Percentiles rank a stretch among this genome's conserved stretches.
Evolutionary conservation across 2,329 filamentous ascomycete species (phyloP).

Genomic region (Ascochyta koolunga): DNA sequence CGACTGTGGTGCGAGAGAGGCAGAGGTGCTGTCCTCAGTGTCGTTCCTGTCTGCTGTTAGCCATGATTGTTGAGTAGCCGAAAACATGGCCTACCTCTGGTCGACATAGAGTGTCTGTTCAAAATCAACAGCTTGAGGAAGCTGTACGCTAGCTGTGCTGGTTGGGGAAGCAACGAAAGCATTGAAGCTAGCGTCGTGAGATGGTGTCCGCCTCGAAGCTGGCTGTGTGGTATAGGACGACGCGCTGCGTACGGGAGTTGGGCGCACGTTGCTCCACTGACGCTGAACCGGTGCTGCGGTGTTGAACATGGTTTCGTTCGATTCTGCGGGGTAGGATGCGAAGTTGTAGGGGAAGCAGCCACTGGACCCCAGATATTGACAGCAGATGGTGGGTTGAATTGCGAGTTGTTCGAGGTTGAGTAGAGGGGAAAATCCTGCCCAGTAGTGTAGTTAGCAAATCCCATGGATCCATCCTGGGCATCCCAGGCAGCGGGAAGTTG

Average conservation of each 20-base stretch:
- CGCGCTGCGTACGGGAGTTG: conserved; percentile 28
- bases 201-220: conserved; percentile 31
- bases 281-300: conserved; percentile 25
- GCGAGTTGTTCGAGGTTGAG: conserved; percentile 30
- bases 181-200: conserved; percentile 32
- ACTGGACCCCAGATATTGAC: conserved; percentile 32
- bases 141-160: conserved; percentile 36
- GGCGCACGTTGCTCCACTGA: conserved; percentile 30
- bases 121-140: conserved; percentile 29
- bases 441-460: conserved; percentile 47
- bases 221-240: conserved; percentile 37
- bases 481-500: conserved; percentile 42
- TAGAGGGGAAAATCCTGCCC: conserved; percentile 45
- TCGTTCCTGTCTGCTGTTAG: conserved; percentile 29
- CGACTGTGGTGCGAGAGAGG: conserved; percentile 32
- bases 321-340: conserved; percentile 30
- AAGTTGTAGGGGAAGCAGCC: conserved; percentile 34
- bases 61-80: neutral
- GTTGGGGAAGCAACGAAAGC: conserved; percentile 41
- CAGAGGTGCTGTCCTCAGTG: conserved; percentile 34
- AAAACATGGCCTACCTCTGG: conserved; percentile 25
- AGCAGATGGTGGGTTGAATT: conserved; percentile 29
- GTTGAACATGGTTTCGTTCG: conserved; percentile 34
- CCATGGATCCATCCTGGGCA: conserved; percentile 36
- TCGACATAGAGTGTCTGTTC: conserved; percentile 30